Conservation (phyloP, 2,329 filamentous ascomycete species). For the Sphaerulina musiva region DNA sequence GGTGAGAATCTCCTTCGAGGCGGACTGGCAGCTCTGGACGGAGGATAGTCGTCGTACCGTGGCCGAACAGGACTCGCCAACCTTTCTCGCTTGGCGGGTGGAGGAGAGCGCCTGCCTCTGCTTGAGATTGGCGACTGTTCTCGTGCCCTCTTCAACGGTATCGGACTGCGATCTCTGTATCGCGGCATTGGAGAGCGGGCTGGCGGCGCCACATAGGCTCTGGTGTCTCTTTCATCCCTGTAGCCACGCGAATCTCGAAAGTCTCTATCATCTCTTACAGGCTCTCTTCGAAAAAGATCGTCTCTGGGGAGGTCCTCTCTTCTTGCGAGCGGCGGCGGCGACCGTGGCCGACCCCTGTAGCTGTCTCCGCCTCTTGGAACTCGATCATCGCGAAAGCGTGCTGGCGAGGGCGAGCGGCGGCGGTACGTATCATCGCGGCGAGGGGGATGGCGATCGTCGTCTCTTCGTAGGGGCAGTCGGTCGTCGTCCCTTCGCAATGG, state of each 20-base stretch:
- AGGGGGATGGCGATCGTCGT: conserved; percentile 22
- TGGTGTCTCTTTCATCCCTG: conserved; percentile 27
- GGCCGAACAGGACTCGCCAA: conserved; percentile 36
- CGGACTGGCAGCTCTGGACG: conserved; percentile 33
- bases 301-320: conserved; percentile 34
- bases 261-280: conserved; percentile 27
- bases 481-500: conserved; percentile 22
- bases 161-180: conserved; percentile 40
- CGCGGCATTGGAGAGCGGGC: conserved; percentile 38
- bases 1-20: conserved; percentile 40
- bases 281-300: conserved; percentile 34
- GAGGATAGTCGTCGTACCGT: conserved; percentile 43
- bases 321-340: conserved; percentile 25
- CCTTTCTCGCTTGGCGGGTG: conserved; percentile 37
- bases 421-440: conserved; percentile 29
- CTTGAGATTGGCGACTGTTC: conserved; percentile 45
- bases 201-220: conserved; percentile 18
- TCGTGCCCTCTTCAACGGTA: conserved; percentile 39
- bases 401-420: conserved; percentile 30
- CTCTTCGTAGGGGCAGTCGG: conserved; percentile 7
- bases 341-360: conserved; percentile 31
- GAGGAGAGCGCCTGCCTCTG: conserved; percentile 41
- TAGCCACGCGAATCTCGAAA: conserved; percentile 27
- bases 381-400: conserved; percentile 25
- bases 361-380: conserved; percentile 30